phyloP scores from a whole-genome alignment of 2,329 filamentous ascomycete genomes.

The Diaporthe sp. region DNA sequence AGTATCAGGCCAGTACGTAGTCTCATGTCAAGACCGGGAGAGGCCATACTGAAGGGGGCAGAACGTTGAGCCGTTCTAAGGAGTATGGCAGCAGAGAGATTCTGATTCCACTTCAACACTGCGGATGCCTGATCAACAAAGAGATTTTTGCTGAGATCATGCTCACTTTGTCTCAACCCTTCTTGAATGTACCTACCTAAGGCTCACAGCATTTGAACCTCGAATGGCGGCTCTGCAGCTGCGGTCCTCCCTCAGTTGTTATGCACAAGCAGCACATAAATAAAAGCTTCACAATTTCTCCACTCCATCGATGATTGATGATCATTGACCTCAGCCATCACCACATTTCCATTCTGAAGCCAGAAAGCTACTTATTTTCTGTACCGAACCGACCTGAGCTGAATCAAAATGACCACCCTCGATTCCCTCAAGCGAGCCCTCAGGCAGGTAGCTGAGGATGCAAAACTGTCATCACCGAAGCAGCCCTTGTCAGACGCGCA shows the following conservation, averaged over 20 bases:
- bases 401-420: not conserved
- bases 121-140: not conserved
- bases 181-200: not conserved
- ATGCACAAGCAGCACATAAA: not conserved
- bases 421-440: not conserved
- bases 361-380: too few species aligned
- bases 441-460: not conserved
- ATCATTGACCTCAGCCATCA: too few species aligned
- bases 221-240: not conserved
- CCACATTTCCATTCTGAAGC: too few species aligned
- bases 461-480: not conserved
- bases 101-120: not conserved
- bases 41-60: too few species aligned
- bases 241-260: too few species aligned
- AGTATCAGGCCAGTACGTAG: not conserved
- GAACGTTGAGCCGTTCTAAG: not conserved
- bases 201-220: not conserved
- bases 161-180: not conserved
- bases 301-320: too few species aligned
- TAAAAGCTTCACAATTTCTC: not conserved
- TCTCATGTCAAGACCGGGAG: not conserved
- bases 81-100: not conserved
- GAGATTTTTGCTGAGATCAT: not conserved
- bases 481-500: conserved; percentile 55
- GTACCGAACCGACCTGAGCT: too few species aligned